phyloP scores from a whole-genome alignment of 2,329 filamentous ascomycete genomes.

The Fusarium tupiense region DNA sequence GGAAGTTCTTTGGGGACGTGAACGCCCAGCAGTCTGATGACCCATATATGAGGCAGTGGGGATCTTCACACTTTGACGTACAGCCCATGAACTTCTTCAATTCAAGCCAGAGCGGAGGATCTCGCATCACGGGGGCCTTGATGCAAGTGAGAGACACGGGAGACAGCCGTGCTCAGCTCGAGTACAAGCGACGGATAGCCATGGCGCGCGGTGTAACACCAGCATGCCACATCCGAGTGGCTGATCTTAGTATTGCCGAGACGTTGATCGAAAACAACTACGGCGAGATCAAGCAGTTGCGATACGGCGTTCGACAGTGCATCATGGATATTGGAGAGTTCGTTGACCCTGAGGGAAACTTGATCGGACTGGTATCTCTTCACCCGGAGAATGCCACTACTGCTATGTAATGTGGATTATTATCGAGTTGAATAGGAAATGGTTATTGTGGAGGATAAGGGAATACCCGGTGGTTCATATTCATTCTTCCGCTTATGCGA shows the following conservation, averaged over 20 bases:
- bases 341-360: constrained; percentile 41
- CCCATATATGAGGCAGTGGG: constrained; percentile 30
- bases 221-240: constrained; percentile 38
- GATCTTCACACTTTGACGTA: constrained; percentile 37
- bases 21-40: constrained; percentile 27
- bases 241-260: constrained; percentile 37
- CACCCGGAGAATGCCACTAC: constrained; percentile 36
- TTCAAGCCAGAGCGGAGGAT: constrained; percentile 12
- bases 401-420: constrained; percentile 6
- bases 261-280: constrained; percentile 34
- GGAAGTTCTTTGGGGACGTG: constrained; percentile 38
- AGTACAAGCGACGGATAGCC: constrained; percentile 25
- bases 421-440: not conserved
- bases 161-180: constrained; percentile 22
- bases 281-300: constrained; percentile 36
- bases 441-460: constrained; percentile 32
- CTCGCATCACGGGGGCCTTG: constrained; percentile 34
- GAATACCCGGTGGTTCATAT: constrained; percentile 33
- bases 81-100: constrained; percentile 42
- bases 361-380: constrained; percentile 38
- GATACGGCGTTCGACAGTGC: constrained; percentile 38
- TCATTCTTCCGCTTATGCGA: constrained; percentile 21
- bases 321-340: constrained; percentile 43
- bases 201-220: constrained; percentile 24
- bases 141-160: constrained; percentile 23